Conservation (phyloP, 192 early-diverging fungal genomes). For the Backusella sp. region DNA sequence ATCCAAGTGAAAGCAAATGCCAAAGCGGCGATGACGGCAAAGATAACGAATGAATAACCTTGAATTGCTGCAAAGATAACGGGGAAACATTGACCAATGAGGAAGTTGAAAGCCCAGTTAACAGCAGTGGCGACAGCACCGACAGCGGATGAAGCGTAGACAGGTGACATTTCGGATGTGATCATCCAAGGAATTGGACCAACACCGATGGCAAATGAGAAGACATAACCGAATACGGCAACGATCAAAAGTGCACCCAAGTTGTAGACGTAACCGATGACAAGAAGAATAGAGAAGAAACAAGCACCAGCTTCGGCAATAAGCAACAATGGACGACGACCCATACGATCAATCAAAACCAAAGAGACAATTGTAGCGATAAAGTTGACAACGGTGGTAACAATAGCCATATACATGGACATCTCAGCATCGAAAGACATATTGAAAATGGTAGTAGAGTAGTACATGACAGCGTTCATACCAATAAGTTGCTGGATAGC, state of each 20-base stretch:
- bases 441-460: constrained; percentile 82
- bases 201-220: constrained; percentile 75
- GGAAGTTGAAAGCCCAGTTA: constrained; percentile 65
- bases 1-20: constrained; percentile 39
- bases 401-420: constrained; percentile 56
- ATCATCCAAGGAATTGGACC: constrained; percentile 84
- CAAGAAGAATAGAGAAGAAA: constrained; percentile 47
- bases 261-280: constrained; percentile 58
- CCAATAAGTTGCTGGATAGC: constrained; percentile 79
- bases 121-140: constrained; percentile 68
- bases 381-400: constrained; percentile 54
- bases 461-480: constrained; percentile 86
- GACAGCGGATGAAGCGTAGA: constrained; percentile 70
- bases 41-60: constrained; percentile 34
- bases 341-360: constrained; percentile 54
- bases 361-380: constrained; percentile 52
- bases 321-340: constrained; percentile 58
- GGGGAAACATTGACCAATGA: constrained; percentile 46
- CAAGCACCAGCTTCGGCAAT: constrained; percentile 58
- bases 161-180: constrained; percentile 73
- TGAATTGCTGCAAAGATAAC: constrained; percentile 32
- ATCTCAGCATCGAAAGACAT: constrained; percentile 52
- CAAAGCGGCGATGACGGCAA: constrained; percentile 12
- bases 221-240: constrained; percentile 73
- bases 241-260: constrained; percentile 59